A percentile compares a stretch with the other conserved stretches of the same genome.
Evolutionary conservation across 169 alveolate species (phyloP).

Genomic region (Plasmodium coatneyi): DNA sequence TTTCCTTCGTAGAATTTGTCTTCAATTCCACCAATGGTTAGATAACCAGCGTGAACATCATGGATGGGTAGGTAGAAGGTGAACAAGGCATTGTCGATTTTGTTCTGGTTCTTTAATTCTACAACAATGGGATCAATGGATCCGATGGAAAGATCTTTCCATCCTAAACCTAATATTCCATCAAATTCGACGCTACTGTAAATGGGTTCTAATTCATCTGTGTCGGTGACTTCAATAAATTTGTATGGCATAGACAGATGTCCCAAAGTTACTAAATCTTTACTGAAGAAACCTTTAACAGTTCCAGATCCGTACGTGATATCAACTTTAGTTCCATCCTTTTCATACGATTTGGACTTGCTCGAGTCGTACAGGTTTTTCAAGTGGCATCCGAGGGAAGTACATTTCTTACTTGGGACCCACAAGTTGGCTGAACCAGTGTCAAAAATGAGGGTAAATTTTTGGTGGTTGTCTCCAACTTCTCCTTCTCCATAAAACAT

Average conservation of each 20-base stretch:
- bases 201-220: slow-evolving; percentile 63
- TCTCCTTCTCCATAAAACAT: slow-evolving; percentile 54
- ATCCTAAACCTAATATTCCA: slow-evolving; percentile 79
- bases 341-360: slow-evolving; percentile 80
- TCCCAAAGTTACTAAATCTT: slow-evolving; percentile 79
- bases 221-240: slow-evolving; percentile 76
- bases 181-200: slow-evolving; percentile 38
- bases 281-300: slow-evolving; percentile 80
- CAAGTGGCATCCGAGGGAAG: slow-evolving; percentile 64
- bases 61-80: slow-evolving; percentile 46
- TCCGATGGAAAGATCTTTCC: slow-evolving; percentile 74
- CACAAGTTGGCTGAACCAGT: slow-evolving; percentile 88
- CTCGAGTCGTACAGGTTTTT: slow-evolving; percentile 78
- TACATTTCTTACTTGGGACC: slow-evolving; percentile 83
- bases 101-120: slow-evolving; percentile 39
- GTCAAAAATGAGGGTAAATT: slow-evolving; percentile 72
- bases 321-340: slow-evolving; percentile 78
- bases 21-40: slow-evolving; percentile 75
- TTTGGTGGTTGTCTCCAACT: slow-evolving; percentile 56
- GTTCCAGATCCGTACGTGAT: slow-evolving; percentile 86
- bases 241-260: slow-evolving; percentile 41
- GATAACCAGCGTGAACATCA: slow-evolving; percentile 26
- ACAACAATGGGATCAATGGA: slow-evolving; percentile 42
- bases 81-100: slow-evolving; percentile 59
- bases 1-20: slow-evolving; percentile 44